Evolutionary conservation across 2,329 filamentous ascomycete species (phyloP).

Genomic region (Colletotrichum endophyticum): DNA sequence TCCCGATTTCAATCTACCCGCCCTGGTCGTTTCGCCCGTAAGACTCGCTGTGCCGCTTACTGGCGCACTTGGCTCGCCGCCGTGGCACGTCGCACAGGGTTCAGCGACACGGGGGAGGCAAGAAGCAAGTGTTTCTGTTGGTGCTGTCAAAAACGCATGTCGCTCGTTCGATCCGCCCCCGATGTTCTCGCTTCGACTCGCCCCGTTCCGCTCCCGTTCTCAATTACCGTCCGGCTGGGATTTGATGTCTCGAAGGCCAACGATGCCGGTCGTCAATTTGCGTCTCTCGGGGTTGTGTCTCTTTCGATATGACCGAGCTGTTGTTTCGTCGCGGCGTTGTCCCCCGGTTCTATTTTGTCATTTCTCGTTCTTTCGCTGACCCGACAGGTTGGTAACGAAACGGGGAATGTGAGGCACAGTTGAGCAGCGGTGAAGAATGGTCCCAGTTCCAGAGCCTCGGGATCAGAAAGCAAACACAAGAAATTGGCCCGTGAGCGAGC

Average conservation of each 20-base stretch:
- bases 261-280: not conserved
- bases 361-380: not conserved
- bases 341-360: not conserved
- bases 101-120: not conserved
- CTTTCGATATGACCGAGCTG: not conserved
- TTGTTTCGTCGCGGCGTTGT: not conserved
- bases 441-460: constrained; percentile 1
- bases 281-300: not conserved
- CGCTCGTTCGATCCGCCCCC: not conserved
- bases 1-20: not conserved
- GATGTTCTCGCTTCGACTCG: not conserved
- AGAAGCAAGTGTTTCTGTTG: not conserved
- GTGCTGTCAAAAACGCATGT: not conserved
- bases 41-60: not conserved
- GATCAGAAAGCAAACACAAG: not conserved
- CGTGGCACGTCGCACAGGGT: not conserved
- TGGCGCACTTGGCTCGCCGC: not conserved
- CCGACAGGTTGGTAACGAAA: constrained; percentile 4
- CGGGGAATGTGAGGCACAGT: not conserved
- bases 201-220: not conserved
- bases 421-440: not conserved
- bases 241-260: not conserved
- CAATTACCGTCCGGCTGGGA: not conserved
- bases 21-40: not conserved
- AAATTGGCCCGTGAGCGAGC: not conserved